phyloP scores from a whole-genome alignment of 2,329 filamentous ascomycete genomes.

The Sarocladium kiliense region DNA sequence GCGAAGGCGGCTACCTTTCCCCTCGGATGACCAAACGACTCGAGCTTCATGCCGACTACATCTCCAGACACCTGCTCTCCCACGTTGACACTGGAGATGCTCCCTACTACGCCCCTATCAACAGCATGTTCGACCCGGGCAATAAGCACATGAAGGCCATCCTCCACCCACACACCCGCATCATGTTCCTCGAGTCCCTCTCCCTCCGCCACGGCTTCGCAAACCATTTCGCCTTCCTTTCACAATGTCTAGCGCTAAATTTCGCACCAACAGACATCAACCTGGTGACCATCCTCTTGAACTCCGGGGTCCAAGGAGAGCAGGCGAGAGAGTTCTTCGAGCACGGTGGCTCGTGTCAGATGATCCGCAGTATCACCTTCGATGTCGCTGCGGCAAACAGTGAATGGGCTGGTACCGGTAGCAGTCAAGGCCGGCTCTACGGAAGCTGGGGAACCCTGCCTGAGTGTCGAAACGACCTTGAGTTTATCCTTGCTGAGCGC shows the following conservation, averaged over 20 bases:
- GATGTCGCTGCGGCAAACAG: not conserved
- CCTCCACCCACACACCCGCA: not conserved
- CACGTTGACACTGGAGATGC: not conserved
- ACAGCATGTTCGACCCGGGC: not conserved
- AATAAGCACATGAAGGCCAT: not conserved
- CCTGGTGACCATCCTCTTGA: not conserved
- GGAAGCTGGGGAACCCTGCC: not conserved
- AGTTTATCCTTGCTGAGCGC: not conserved
- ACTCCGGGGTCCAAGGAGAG: not conserved
- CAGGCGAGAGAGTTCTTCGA: not conserved
- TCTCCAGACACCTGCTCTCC: not conserved
- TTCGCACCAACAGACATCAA: not conserved
- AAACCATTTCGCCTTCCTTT: not conserved
- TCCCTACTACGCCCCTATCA: not conserved
- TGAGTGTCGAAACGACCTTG: constrained; percentile 2
- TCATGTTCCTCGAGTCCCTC: not conserved
- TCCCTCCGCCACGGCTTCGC: not conserved
- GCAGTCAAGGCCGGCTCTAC: not conserved
- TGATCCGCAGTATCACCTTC: not conserved
- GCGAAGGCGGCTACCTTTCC: not conserved
- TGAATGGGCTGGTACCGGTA: not conserved
- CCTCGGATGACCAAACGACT: not conserved
- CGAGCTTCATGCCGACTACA: not conserved
- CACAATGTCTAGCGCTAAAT: not conserved
- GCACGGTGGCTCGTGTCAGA: not conserved